Evolutionary conservation across 73 alveolate species (phyloP), one percentile per base, ranked within the genome.

Genomic region (Tetrahymena borealis): DNA sequence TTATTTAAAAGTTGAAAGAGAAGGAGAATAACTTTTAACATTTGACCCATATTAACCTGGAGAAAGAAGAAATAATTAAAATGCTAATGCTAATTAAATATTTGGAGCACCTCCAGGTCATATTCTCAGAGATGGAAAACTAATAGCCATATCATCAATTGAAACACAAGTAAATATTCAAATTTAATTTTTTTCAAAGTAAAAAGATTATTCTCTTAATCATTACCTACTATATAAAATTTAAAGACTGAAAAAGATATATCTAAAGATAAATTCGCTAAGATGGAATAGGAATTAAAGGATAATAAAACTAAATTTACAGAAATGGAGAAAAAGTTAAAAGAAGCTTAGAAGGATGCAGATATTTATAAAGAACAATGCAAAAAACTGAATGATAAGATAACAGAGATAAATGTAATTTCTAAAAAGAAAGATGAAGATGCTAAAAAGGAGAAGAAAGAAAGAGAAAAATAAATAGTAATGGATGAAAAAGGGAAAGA

Each of bases 251-350:
- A 39, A 15, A 31, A 78, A 32, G 95, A 93, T 85, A 79, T 90
- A 13, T 36, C 36, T 39, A 35, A 15, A 13, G 93, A 33, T 38
- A 93, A 93, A 78, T 78, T 42, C 40, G 91, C 60, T 90, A 93
- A 90, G 40, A 39, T 40, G 91, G 35, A 91, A 28, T 39, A 12
- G 32, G 91, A 39, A 32, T 31, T 39, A 33, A 32, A 39, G 31
- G 39, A 31, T 15, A 93, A 90, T 39, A 60, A 85, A 42, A 38
- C 90, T 41, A 93, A 85, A 41, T 79, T 85, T 4, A 39, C 77
- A 18, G 90, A 93, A 32, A 31, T 79, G 15, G 95, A 93, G 77
- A 93, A 90, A 31, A 93, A 93, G 37, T 93, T 93, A 9, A 93
- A 93, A 40, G 95, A 93, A 38, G 32, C 41, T 13, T 40, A 90